Conservation (phyloP, 2,329 filamentous ascomycete species). For the Alternaria ventricosa region DNA sequence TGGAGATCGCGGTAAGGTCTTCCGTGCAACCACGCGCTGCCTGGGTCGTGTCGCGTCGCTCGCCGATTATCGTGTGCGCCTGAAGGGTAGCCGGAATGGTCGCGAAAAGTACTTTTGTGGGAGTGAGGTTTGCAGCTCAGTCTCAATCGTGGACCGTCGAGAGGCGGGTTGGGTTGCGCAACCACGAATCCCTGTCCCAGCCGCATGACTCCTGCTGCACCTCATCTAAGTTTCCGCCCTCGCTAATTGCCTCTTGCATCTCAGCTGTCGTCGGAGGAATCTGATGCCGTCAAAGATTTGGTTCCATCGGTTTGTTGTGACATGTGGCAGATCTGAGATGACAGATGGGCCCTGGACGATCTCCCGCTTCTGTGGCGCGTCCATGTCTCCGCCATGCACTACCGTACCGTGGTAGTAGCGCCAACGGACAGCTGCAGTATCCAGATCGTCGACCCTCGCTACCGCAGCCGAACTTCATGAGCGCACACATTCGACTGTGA, state of each 20-base stretch:
- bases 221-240: background rate
- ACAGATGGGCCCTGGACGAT: constrained; percentile 3
- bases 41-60: background rate
- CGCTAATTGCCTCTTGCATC: background rate
- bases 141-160: background rate
- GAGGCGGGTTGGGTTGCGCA: background rate
- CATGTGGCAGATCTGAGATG: background rate
- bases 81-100: background rate
- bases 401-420: constrained; percentile 2
- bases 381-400: background rate
- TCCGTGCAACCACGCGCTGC: background rate
- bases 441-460: background rate
- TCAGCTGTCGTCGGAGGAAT: background rate
- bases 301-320: background rate
- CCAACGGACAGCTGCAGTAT: background rate
- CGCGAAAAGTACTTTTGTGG: background rate
- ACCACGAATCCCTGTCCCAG: constrained; percentile 2
- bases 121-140: background rate
- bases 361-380: constrained; percentile 2
- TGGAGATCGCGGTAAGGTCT: background rate
- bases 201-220: constrained; percentile 5
- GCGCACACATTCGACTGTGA: background rate
- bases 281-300: background rate
- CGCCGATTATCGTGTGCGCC: background rate
- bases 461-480: background rate